Percentiles rank a stretch among this genome's conserved stretches.
Conservation (phyloP, 768 basidiomycete genomes). For the Naganishia vishniacii region DNA sequence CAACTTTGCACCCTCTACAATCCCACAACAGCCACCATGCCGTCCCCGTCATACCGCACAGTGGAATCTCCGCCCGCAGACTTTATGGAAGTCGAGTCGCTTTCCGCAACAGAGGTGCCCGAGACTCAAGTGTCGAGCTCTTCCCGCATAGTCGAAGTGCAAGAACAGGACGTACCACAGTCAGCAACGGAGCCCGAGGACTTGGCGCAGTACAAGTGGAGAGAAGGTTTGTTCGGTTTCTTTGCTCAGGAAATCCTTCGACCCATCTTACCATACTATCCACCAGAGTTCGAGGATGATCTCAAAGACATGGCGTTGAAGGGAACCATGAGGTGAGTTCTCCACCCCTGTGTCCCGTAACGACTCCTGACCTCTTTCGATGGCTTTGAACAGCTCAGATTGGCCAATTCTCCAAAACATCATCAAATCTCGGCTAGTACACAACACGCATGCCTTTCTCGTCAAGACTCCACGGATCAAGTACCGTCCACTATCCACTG, state of each 20-base stretch:
- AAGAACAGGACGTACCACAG: not conserved
- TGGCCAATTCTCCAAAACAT: conserved; percentile 21
- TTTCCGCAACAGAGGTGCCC: not conserved
- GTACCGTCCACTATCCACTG: conserved; percentile 12
- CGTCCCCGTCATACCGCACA: not conserved
- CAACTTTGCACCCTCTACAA: too few species aligned
- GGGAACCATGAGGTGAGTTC: conserved; percentile 2
- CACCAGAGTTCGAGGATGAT: not conserved
- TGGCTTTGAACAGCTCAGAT: conserved; percentile 19
- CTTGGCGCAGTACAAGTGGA: conserved; percentile 1
- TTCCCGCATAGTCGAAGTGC: not conserved
- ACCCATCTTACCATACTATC: too few species aligned
- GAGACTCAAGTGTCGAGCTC: conserved; percentile 3
- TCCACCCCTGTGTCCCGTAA: not conserved
- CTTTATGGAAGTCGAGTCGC: not conserved
- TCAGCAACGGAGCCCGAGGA: not conserved
- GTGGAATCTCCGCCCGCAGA: not conserved
- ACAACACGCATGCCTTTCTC: conserved; percentile 17
- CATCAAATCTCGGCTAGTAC: conserved; percentile 16
- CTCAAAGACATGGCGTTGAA: conserved; percentile 15
- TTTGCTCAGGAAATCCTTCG: too few species aligned
- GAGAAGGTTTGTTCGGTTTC: not conserved
- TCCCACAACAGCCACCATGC: not conserved
- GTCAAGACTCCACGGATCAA: conserved; percentile 9
- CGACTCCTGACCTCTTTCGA: too few species aligned